Base-by-base conservation (phyloP, 495 filamentous ascomycete species). In the Tuber calosporum region DNA sequence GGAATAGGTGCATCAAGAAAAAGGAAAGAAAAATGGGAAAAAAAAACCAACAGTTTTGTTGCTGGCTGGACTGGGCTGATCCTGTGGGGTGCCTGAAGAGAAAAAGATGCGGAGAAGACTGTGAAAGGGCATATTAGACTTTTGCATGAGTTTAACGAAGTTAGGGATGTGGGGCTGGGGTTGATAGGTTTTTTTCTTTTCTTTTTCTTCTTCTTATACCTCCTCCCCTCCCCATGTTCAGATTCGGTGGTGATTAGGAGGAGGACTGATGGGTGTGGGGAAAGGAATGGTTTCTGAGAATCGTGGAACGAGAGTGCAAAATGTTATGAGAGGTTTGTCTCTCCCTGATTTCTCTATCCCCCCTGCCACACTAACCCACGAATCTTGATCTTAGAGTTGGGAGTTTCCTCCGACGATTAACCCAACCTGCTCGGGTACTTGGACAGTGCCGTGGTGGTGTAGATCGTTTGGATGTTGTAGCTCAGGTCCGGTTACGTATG, bases 121-220 rank as follows among this genome's bases (percentile, higher is more conserved):
- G 79, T 81, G 37, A 79, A 77, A 40, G 40, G 75, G 39, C 79
- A 81, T 70, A 81, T 81, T 41, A 75, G 70, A 37, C 68, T 79
- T 19, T 73, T 81, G 48, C 79, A 81, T 62, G 79, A 81, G 67
- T 81, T 79, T 69, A 81, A 81, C 53, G 79, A 81, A 48, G 73
- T 81, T 17, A 71, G 79, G 40, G 79, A 81, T 78, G 79, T 81
- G 9, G 79, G 79, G 22, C 69, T 81, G 70, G 79, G 79, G 22
- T 68, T 81, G 17, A 74, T 81, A 68, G 79, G 77, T 78, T 62
- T 62, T n/a, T 26, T n/a, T 53, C 15, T 53, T 3, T 53, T 8
- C 9, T 7, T 26, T 15, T 11, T 8, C 1, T 22, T 8, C 19
- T 45, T 11, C n/a, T n/a, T n/a, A n/a, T n/a, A n/a, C n/a, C n/a